Percentiles rank a stretch among this genome's conserved stretches.
Conservation (phyloP, 805 yeast genomes). For the Cephaloascus fragrans region DNA sequence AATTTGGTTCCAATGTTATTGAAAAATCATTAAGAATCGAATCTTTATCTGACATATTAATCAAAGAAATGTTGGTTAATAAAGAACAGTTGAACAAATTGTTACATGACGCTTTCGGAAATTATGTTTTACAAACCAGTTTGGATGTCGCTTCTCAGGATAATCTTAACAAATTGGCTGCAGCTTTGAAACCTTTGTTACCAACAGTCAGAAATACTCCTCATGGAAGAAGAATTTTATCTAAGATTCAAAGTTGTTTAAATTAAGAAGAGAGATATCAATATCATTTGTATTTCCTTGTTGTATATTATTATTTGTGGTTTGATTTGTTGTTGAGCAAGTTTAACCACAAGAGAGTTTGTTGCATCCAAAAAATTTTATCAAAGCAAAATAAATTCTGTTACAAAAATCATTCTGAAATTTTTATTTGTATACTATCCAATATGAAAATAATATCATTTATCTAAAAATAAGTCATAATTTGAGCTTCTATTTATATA, state of each 20-base stretch:
- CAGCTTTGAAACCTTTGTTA: slow-evolving; percentile 60
- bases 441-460: neutral
- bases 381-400: too few species aligned
- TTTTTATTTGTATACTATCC: neutral
- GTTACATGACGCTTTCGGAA: slow-evolving; percentile 50
- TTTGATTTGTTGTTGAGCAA: too few species aligned
- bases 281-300: neutral
- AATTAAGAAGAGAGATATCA: neutral
- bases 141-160: slow-evolving; percentile 42
- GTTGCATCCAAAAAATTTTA: too few species aligned
- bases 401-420: too few species aligned
- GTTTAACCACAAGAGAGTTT: too few species aligned
- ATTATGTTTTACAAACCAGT: slow-evolving; percentile 50
- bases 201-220: slow-evolving; percentile 82
- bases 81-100: slow-evolving; percentile 25
- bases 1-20: slow-evolving; percentile 52
- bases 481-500: neutral
- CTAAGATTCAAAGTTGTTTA: slow-evolving; percentile 35
- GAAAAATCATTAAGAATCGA: slow-evolving; percentile 44
- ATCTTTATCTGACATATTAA: slow-evolving; percentile 33
- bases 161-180: slow-evolving; percentile 47
- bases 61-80: slow-evolving; percentile 29
- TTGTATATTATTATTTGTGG: neutral
- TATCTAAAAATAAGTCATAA: too few species aligned
- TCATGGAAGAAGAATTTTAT: slow-evolving; percentile 88